Evolutionary conservation across 202 grass and related monocot genomes (phyloP), one percentile per base, ranked within the genome.

Genomic region (Schoenoplectus triqueter): DNA sequence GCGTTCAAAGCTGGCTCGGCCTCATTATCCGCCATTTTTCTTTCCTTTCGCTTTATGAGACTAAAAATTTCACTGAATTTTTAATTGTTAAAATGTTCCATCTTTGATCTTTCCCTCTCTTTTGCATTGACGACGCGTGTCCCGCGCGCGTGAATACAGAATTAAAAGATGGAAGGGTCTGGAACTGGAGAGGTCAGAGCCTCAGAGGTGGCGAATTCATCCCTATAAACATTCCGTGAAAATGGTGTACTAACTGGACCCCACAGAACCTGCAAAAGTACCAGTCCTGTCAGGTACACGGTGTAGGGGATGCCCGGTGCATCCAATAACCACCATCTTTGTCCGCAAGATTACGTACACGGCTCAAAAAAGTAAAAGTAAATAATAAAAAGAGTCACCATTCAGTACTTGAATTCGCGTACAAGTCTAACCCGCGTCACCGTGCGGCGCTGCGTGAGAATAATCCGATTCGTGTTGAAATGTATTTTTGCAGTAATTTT

Each of bases 21-120:
- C 19, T 83, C 80, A 66, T 18, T 48, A 66, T 87, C 86, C 80
- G 80, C 67, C 86, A 87, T 87, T 65, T 87, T 66, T 14, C 15
- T 14, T 10, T 31, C 3, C 57, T 15, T 31, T 50, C 10, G 60
- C 15, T 46, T 47, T 19, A 4, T 9, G 40, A 17, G 22, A 31
- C 80, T 2, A 21, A 5, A 6, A 69, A 11, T 0, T 39, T 5
- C 0, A 31, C 31, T 31, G 31, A 31, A 31, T 31, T 31, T 31
- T 31, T 31, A 66, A 81, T 81, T 49, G 65, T 48, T 20, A 2
- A 54, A 69, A 17, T 82, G 5, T 10, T 54, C 48, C 13, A 14
- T 2, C 13, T 66, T 31, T 31, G 31, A 31, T 31, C 7, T 49
- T 44, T 15, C 60, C 42, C 21, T 64, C 42, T 54, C 49, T 52